Conservation (phyloP, 2,329 filamentous ascomycete genomes). For the Didymella lethalis region DNA sequence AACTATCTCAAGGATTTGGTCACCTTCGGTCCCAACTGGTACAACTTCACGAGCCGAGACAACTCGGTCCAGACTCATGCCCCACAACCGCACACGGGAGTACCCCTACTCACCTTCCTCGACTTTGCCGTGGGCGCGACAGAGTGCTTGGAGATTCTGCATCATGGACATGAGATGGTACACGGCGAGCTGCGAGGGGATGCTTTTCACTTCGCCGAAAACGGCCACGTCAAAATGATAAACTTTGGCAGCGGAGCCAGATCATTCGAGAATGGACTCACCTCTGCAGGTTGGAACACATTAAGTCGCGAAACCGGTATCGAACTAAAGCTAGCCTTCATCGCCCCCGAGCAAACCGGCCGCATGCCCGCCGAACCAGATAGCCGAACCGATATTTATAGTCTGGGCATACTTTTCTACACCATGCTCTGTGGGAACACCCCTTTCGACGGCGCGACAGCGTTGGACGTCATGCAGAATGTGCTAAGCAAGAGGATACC, state of each 20-base stretch:
- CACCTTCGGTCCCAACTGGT: constrained; percentile 73
- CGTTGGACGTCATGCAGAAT: constrained; percentile 90
- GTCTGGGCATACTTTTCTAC: constrained; percentile 88
- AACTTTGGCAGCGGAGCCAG: constrained; percentile 87
- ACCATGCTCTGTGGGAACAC: constrained; percentile 73
- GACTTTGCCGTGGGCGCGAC: constrained; percentile 91
- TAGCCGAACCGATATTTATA: constrained; percentile 87
- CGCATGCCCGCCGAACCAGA: constrained; percentile 92
- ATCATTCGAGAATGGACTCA: constrained; percentile 88
- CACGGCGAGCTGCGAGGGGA: constrained; percentile 92
- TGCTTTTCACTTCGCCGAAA: constrained; percentile 86
- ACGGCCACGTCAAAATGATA: constrained; percentile 76
- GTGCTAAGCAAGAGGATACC: constrained; percentile 82
- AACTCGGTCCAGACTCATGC: constrained; percentile 28
- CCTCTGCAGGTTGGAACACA: constrained; percentile 83
- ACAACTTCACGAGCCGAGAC: constrained; percentile 36
- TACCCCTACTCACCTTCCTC: constrained; percentile 79
- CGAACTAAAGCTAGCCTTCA: constrained; percentile 88
- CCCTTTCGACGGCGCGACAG: constrained; percentile 79
- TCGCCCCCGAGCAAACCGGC: constrained; percentile 93
- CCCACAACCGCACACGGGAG: constrained; percentile 57
- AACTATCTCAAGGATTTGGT: constrained; percentile 77
- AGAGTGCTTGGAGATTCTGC: constrained; percentile 87
- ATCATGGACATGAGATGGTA: constrained; percentile 84
- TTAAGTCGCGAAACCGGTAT: constrained; percentile 85